Conservation (phyloP, 306 rosid genomes). For the Quercus bicolor region DNA sequence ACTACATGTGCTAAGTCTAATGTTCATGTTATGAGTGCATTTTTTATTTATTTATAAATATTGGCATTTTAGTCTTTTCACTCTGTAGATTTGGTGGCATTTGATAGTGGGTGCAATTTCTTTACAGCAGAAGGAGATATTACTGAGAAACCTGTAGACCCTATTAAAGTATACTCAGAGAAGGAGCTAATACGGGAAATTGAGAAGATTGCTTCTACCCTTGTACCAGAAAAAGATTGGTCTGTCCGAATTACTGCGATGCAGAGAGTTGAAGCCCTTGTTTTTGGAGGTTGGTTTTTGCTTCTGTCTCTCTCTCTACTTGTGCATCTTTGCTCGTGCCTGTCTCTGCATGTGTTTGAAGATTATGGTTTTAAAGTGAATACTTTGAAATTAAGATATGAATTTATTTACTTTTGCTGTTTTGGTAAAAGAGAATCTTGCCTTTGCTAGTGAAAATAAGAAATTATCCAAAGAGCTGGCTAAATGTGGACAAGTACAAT, state of each 20-base stretch:
- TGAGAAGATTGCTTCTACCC: conserved; percentile 85
- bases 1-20: neutral
- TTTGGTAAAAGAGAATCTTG: neutral
- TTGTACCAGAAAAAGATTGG: conserved; percentile 99
- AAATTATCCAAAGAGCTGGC: neutral
- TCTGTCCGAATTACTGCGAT: conserved; percentile 85
- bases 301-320: neutral
- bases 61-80: neutral
- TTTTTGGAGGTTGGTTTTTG: conserved; percentile 78
- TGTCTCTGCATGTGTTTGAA: neutral
- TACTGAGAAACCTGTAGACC: conserved; percentile 62
- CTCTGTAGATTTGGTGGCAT: conserved; percentile 1
- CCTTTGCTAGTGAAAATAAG: neutral
- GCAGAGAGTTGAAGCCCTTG: conserved; percentile 94
- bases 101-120: conserved; percentile 17
- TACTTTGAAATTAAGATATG: neutral
- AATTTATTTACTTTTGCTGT: neutral
- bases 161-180: conserved; percentile 89
- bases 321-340: conserved; percentile 1
- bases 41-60: neutral
- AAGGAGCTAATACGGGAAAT: conserved; percentile 87
- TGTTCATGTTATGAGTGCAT: neutral
- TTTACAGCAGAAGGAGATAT: conserved; percentile 70
- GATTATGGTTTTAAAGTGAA: neutral
- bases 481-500: neutral